Evolutionary conservation across 78 protist species (phyloP), one percentile per base, ranked within the genome.

Genomic region (Blattamonas nauphoetae): DNA sequence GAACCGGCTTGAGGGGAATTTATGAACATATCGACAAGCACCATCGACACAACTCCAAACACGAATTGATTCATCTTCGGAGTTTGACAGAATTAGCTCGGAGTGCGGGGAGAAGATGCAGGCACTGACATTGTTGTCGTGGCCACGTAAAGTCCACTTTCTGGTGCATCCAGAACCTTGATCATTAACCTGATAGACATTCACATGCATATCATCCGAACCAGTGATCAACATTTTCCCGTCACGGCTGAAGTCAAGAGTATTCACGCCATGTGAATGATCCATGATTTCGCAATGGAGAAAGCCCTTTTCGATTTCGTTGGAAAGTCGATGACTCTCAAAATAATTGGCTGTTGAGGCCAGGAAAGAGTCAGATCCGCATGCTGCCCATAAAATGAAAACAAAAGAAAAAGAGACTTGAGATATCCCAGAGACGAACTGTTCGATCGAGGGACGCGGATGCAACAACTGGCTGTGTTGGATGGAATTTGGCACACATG

Each of bases 381-480:
- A n/a, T n/a, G n/a, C n/a, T n/a, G n/a, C n/a, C 41, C 29, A 79
- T 38, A 4, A 5, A 79, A n/a, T 79, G 45, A n/a, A 6, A 79
- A 33, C 41, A 38, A 79, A 32, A 5, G 6, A 79, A 55, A 55
- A 21, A 11, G 45, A 90, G 85, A 55, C 95, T 97, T 29, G 95
- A 87, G 84, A 95, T 87, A 85, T 98, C 99, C 99, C 99, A 98
- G 77, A 97, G 94, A 1, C 99, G 92, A 43, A 97, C 93, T 1
- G 98, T 96, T 90, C 94, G 96, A 87, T 98, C 99, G 38, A 98
- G 95, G 38, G 99, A 97, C 0, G 99, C 99, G 0, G 97, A 92
- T 43, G 97, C 96, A 6, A 97, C 86, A 42, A 97, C 87, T 79
- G 96, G 98, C 4, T 94, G 96, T 42, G 84, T 91, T 3, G 98